Conservation (phyloP, 495 filamentous ascomycete genomes). For the Venustampulla echinocandica region DNA sequence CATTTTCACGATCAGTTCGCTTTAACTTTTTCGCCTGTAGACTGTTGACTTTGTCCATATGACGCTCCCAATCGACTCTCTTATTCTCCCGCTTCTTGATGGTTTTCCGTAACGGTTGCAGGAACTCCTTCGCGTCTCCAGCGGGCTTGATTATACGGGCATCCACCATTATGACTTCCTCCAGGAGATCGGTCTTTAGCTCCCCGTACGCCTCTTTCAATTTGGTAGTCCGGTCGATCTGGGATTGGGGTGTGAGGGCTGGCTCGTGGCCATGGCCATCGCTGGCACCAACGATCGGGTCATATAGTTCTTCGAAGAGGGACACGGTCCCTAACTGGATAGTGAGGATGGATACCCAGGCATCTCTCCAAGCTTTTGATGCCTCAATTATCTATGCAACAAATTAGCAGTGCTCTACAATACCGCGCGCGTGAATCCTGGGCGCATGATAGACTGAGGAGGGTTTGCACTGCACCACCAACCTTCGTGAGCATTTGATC, state of each 20-base stretch:
- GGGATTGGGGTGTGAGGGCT: conserved; percentile 50
- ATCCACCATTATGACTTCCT: conserved; percentile 69
- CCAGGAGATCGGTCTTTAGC: conserved; percentile 62
- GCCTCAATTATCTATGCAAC: conserved; percentile 65
- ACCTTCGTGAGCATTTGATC: conserved; percentile 71
- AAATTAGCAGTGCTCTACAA: background rate
- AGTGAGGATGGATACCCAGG: conserved; percentile 68
- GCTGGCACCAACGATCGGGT: conserved; percentile 61
- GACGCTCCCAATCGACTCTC: conserved; percentile 82
- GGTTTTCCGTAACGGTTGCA: conserved; percentile 74
- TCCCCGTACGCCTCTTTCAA: conserved; percentile 66
- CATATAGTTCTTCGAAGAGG: conserved; percentile 73
- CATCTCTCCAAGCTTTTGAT: conserved; percentile 73
- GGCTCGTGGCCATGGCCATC: conserved; percentile 41
- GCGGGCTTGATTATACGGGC: conserved; percentile 63
- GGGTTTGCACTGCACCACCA: conserved; percentile 13
- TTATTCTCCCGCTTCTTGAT: conserved; percentile 90
- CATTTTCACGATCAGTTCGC: conserved; percentile 70
- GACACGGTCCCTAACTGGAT: conserved; percentile 61
- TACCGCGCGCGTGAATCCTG: too few relatives aligned
- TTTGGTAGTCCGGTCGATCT: conserved; percentile 56
- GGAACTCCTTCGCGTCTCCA: conserved; percentile 56
- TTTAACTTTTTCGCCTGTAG: conserved; percentile 57
- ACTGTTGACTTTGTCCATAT: conserved; percentile 63
- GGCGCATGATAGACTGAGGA: too few relatives aligned